Base-by-base conservation (phyloP, 805 yeast genomes). In the Dipodascopsis uninucleata region DNA sequence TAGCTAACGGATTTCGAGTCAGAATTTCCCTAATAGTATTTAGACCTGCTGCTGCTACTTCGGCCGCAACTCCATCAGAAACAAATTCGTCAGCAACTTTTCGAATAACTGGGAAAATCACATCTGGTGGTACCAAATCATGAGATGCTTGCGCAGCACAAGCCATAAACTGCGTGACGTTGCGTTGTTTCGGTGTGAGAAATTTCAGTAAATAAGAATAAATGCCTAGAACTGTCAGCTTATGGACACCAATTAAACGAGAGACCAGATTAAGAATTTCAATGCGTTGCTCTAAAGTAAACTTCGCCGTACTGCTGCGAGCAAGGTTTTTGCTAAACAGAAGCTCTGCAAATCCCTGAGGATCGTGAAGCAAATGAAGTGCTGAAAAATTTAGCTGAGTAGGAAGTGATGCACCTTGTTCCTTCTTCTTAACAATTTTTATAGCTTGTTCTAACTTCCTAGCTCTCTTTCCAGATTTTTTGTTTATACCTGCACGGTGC, bases 11-110 rank as follows among this genome's bases (percentile, higher is more conserved):
- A 8, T 95, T 94, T 72, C 99, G 81, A 1, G 96, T 67, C 53
- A 89, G 74, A 47, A 93, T 87, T 67, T 93, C 98, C 58, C 97
- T 75, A 48, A 90, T 90, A 2, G 97, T 85, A 66, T 93, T 93
- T 55, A 93, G 75, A 60, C 99, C 99, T 3, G 97, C 97, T 41
- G 97, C 88, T 4, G 97, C 97, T 43, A 89, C 99, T 67, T 93
- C 96, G 26, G 95, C 81, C 12, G 97, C 88, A 31, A 93, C 98
- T 74, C 99, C 99, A 61, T 93, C 97, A 56, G 95, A 84, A 21
- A 93, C 96, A 60, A 93, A 93, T 67, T 93, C 98, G 67, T 93
- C 95, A 1, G 98, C 97, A 55, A 93, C 80, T 62, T 90, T 93
- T 46, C 96, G 78, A 7, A 93, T 81, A 56, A 93, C 79, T 39